A percentile compares a stretch with the other conserved stretches of the same genome.
These are phyloP conservation scores for Gremmenia infestans DNA, from an alignment of 2,329 filamentous ascomycete genomes.

Conservation along the genomic window DNA sequence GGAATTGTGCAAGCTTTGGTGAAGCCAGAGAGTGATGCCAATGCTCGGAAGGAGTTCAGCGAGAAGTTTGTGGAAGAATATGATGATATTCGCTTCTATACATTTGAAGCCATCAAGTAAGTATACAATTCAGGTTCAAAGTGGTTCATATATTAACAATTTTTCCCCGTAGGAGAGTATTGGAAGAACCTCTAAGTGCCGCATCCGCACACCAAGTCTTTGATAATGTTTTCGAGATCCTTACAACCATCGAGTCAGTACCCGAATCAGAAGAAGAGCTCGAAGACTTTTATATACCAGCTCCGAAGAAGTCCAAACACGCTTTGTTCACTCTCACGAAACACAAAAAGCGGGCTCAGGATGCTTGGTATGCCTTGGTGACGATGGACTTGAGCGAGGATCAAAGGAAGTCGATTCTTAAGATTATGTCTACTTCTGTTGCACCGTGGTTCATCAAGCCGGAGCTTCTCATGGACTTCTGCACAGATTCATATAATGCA, in stretches of 20 bases:
- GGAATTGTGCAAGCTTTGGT: conserved; percentile 61
- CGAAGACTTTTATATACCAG: conserved; percentile 61
- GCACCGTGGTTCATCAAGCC: conserved; percentile 86
- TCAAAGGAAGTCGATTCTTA: conserved; percentile 74
- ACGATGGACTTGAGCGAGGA: conserved; percentile 60
- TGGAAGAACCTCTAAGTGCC: conserved; percentile 32
- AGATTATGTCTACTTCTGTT: conserved; percentile 70
- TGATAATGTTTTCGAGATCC: conserved; percentile 54
- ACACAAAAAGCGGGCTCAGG: conserved; percentile 76
- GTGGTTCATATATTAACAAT: conserved; percentile 9
- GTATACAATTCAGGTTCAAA: conserved; percentile 29
- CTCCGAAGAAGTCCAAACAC: conserved; percentile 64
- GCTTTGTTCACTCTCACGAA: conserved; percentile 58
- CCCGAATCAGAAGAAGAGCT: conserved; percentile 63
- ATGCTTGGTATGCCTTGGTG: conserved; percentile 80
- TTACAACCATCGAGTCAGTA: conserved; percentile 64
- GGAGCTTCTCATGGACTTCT: conserved; percentile 89
- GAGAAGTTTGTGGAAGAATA: conserved; percentile 74
- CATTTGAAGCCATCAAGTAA: conserved; percentile 69
- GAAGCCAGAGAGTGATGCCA: conserved; percentile 48
- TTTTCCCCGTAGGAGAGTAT: conserved; percentile 27
- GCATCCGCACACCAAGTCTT: conserved; percentile 35
- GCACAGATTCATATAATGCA: conserved; percentile 87
- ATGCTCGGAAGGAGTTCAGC: conserved; percentile 66
- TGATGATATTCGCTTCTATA: conserved; percentile 81